Evolutionary conservation across 2,329 filamentous ascomycete genomes (phyloP), one percentile per base, ranked within the genome.

Genomic region (Neonectria faginata): DNA sequence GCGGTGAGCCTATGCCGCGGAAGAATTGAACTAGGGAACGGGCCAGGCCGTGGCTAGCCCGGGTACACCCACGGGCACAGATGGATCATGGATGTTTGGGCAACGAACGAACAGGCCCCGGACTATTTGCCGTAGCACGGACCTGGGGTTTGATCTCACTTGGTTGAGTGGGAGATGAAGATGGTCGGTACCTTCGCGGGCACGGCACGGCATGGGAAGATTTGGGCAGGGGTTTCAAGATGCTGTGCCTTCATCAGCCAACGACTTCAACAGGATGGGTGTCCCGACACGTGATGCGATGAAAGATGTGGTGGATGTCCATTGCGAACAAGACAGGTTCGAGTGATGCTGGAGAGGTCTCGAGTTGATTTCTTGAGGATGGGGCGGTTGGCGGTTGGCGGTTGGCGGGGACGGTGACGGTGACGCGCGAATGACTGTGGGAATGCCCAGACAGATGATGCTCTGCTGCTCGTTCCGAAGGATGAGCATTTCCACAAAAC

Each of bases 41-140:
- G 66, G 57, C 64, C 60, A 66, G 62, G 57, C 66, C 64, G 66
- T 60, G 45, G 45, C 54, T 66, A 67, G 64, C 55, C 50, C 56
- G 48, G 48, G 8, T 18, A 59, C 22, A 57, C 33, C 45, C 56
- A 33, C 52, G 20, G 45, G 52, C 44, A 57, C 54, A 58, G 27
- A 54, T 18, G 22, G 33, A 45, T 55, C 20, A 54, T 18, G 29
- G 33, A 45, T 55, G 51, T 18, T 18, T 39, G 36, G 36, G 25
- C 48, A 45, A 52, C 31, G 57, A 60, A 50, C 31, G 27, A 29
- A 31, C 25, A 39, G 45, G 27, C 57, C 57, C 48, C 57, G 44
- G 60, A 27, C 20, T 44, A 31, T 29, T 59, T 48, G 22, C 39
- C 22, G 47, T 44, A 50, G 61, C 57, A 61, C 54, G 50, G 54